These are phyloP conservation scores for Ophiostoma sp. DNA, from an alignment of 2,329 filamentous ascomycete species.

Conservation along the genomic window DNA sequence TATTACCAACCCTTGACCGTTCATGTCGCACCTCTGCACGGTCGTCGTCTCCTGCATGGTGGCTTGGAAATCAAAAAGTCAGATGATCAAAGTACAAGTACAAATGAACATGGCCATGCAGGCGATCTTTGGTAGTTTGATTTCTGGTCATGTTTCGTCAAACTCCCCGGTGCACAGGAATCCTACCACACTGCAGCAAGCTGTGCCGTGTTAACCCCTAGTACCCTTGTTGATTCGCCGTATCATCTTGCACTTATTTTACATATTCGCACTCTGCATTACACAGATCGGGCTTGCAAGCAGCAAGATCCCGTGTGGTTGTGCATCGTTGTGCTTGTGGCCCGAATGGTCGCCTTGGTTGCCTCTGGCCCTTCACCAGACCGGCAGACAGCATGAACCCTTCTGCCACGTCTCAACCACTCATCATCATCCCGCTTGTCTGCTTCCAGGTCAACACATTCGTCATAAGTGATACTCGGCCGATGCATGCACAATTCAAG, in stretches of 20 bases:
- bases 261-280: not conserved
- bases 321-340: not conserved
- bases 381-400: no score
- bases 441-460: not conserved
- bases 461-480: not conserved
- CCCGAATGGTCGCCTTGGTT: not conserved
- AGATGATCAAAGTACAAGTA: no score
- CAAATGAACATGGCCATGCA: no score
- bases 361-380: not conserved
- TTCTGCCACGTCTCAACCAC: no score
- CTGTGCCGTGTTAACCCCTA: not conserved
- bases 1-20: not conserved
- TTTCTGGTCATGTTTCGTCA: no score
- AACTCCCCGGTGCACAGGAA: no score
- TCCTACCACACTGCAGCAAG: no score
- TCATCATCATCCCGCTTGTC: not conserved
- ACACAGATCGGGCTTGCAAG: not conserved
- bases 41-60: no score
- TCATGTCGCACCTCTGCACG: no score
- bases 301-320: not conserved
- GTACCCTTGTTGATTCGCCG: not conserved
- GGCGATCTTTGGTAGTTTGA: no score
- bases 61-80: no score
- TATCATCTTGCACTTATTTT: not conserved
- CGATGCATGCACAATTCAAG: constrained; percentile 1